Base-by-base conservation (phyloP, 2,329 filamentous ascomycete species). In the Neofusicoccum kwambonambiense region DNA sequence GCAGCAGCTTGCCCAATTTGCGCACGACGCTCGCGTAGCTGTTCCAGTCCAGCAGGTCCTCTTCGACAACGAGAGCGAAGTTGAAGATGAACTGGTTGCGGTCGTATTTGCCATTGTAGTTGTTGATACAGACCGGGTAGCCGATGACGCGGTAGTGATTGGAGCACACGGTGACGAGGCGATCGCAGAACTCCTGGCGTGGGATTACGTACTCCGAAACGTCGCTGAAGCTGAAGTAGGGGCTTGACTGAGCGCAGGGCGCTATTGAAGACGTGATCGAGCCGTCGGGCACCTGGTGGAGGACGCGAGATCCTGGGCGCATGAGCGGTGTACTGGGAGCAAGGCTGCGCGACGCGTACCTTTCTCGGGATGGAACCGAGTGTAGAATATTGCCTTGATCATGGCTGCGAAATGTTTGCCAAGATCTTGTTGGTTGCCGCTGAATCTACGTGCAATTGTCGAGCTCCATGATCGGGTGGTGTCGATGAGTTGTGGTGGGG, bases 11-110 rank as follows among this genome's bases (percentile, higher is more conserved):
- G 1, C 94, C 95, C 58, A 98, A 83, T 71, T 96, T 91, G 69
- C 90, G 84, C 62, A 97, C 92, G 37, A 98, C 91, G 68, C 89
- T 89, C 77, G 93, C 92, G 76, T 92, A 96, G 39, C 89, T 90
- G 56, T 86, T 86, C 75, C 90, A 90, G 73, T 96, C 91, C 3
- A 75, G 75, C 13, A 84, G 82, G 39, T 85, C 81, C 64, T 88
- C 85, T 58, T 90, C 86, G 57, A 97, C 83, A 34, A 97, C 90
- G 50, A 98, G 83, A 66, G 92, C 93, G 74, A 98, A 97, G 78
- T 98, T 98, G 86, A 98, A 99, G 74, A 97, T 97, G 82, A 97
- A 98, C 77, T 96, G 92, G 78, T 97, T 97, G 65, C 95, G 89
- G 73, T 90, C 87, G 74, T 98, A 97, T 70, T 90, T 89, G 64